phyloP scores from a whole-genome alignment of 202 grass and related monocot genomes.

The Dendrocalamus latiflorus region DNA sequence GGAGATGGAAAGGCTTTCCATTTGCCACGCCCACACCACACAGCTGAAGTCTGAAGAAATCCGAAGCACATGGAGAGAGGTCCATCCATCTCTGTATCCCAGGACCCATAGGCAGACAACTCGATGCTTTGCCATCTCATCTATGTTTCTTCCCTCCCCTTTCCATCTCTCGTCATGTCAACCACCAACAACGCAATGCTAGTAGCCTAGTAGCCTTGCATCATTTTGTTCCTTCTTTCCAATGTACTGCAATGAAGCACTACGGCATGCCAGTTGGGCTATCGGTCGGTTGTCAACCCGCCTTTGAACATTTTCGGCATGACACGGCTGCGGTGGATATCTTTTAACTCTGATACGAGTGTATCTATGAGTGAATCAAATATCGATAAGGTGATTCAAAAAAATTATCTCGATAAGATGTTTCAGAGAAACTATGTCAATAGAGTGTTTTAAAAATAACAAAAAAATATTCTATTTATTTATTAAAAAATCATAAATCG shows the following conservation, averaged over 20 bases:
- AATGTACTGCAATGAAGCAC: background rate
- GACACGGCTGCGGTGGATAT: too few relatives aligned
- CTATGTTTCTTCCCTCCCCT: background rate
- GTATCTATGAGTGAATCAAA: too few relatives aligned
- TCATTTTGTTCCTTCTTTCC: background rate
- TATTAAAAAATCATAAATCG: too few relatives aligned
- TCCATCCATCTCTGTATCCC: background rate
- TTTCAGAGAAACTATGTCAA: too few relatives aligned
- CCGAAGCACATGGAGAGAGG: slow-evolving; percentile 6
- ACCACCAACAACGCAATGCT: background rate
- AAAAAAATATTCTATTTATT: too few relatives aligned
- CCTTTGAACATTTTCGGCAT: too few relatives aligned
- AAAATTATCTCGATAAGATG: too few relatives aligned
- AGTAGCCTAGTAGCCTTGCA: background rate
- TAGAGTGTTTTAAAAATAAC: too few relatives aligned
- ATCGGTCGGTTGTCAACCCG: too few relatives aligned
- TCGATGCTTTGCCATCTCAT: background rate
- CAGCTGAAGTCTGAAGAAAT: background rate
- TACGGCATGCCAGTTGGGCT: too few relatives aligned
- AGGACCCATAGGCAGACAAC: background rate
- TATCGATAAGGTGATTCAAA: fast-evolving
- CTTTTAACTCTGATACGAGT: too few relatives aligned
- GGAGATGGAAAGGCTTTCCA: background rate
- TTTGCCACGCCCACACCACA: background rate
- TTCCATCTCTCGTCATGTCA: background rate